A percentile compares a stretch with the other conserved stretches of the same genome.
phyloP scores from a whole-genome alignment of 2,329 filamentous ascomycete genomes.

The Hypoxylon sp. region DNA sequence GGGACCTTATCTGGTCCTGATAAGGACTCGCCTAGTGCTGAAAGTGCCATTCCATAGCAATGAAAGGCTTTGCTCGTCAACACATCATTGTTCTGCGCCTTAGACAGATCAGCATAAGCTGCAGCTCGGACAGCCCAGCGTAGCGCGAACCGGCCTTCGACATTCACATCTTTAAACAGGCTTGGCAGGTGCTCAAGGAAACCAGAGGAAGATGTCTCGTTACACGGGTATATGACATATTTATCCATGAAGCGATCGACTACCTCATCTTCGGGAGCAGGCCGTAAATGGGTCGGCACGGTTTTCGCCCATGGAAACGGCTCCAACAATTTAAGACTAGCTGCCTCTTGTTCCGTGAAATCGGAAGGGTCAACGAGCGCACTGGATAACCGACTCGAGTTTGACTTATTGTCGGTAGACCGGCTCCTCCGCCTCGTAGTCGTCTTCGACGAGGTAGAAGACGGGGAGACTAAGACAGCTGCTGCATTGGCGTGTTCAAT shows the following conservation, averaged over 20 bases:
- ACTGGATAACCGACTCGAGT: neutral
- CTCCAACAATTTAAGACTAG: slow-evolving; percentile 1
- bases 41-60: slow-evolving; percentile 55
- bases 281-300: slow-evolving; percentile 10
- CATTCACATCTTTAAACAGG: slow-evolving; percentile 56
- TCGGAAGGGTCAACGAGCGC: slow-evolving; percentile 16
- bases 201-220: slow-evolving; percentile 54
- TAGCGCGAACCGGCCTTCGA: slow-evolving; percentile 54
- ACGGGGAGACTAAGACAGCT: neutral
- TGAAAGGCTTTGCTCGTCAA: slow-evolving; percentile 51
- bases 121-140: slow-evolving; percentile 57
- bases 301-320: slow-evolving; percentile 21
- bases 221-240: slow-evolving; percentile 56
- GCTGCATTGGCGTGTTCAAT: slow-evolving; percentile 28
- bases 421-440: slow-evolving; percentile 25
- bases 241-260: slow-evolving; percentile 55
- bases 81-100: slow-evolving; percentile 39
- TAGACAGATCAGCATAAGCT: slow-evolving; percentile 53
- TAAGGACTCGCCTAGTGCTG: slow-evolving; percentile 53
- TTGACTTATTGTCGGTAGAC: slow-evolving; percentile 11
- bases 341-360: slow-evolving; percentile 18
- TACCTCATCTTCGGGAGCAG: slow-evolving; percentile 50
- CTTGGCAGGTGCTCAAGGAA: slow-evolving; percentile 56
- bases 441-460: neutral
- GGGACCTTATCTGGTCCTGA: slow-evolving; percentile 51